phyloP scores from a whole-genome alignment of 139 green algal genomes.

The Haematococcus sp. region DNA sequence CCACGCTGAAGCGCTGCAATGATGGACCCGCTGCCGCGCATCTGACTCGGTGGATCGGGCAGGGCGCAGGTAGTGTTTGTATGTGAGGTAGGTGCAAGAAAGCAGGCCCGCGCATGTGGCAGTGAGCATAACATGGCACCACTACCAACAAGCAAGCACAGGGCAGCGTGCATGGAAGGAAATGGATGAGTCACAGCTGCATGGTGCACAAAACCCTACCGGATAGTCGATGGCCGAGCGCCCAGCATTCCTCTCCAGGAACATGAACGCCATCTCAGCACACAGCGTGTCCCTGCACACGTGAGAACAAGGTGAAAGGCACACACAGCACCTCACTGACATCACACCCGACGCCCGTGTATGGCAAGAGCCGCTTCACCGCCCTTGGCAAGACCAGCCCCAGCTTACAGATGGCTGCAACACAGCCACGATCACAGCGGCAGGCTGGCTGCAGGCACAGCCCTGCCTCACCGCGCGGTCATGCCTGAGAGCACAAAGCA shows the following conservation, averaged over 20 bases:
- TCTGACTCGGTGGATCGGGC: conserved; percentile 13
- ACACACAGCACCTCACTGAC: no score
- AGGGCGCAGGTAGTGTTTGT: no score
- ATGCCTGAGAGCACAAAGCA: conserved; percentile 67
- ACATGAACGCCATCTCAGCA: conserved; percentile 75
- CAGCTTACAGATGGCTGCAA: no score
- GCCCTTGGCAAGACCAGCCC: no score
- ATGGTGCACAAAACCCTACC: conserved; percentile 7
- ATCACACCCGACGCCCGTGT: no score
- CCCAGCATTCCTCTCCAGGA: conserved; percentile 66
- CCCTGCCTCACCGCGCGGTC: conserved; percentile 5
- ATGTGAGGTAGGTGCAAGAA: neutral
- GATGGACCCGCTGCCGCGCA: conserved; percentile 62
- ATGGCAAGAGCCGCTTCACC: no score
- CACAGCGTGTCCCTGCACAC: conserved; percentile 16
- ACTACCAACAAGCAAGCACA: no score
- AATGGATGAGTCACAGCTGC: neutral
- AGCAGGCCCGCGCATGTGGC: no score
- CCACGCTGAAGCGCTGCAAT: conserved; percentile 74
- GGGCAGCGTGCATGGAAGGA: neutral
- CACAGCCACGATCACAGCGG: no score
- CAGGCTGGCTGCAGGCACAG: neutral
- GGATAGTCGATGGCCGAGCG: conserved; percentile 63
- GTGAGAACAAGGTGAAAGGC: no score
- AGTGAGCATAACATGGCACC: no score